These are phyloP conservation scores for Quercus robur DNA, from an alignment of 306 rosid genomes.

Conservation along the genomic window DNA sequence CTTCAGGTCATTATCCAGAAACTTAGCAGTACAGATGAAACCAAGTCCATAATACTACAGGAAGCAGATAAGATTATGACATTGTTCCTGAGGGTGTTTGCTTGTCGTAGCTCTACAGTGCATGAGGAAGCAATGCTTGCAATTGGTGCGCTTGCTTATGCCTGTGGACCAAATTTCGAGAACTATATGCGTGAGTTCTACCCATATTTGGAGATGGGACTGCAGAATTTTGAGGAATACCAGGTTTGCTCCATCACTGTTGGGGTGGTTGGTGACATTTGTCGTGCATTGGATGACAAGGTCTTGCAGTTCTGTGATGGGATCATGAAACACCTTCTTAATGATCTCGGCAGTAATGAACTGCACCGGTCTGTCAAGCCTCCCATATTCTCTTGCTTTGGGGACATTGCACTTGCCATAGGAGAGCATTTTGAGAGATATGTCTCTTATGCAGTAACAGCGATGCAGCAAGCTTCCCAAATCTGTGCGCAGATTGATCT, in stretches of 20 bases:
- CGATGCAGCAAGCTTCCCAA: slow-evolving; percentile 37
- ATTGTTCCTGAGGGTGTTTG: slow-evolving; percentile 38
- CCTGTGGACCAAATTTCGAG: slow-evolving; percentile 28
- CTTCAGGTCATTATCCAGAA: slow-evolving; percentile 41
- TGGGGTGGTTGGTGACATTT: slow-evolving; percentile 39
- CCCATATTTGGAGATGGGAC: slow-evolving; percentile 38
- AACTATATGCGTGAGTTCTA: slow-evolving; percentile 30
- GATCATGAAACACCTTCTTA: slow-evolving; percentile 27
- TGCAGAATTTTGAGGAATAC: slow-evolving; percentile 36
- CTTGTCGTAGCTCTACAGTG: slow-evolving; percentile 40
- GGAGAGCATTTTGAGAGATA: slow-evolving; percentile 40
- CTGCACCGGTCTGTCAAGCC: slow-evolving; percentile 37
- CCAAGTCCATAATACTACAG: slow-evolving; percentile 17
- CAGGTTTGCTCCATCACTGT: slow-evolving; percentile 40
- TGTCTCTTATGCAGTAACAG: slow-evolving; percentile 23
- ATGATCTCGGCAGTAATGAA: slow-evolving; percentile 24
- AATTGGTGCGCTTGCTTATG: slow-evolving; percentile 36
- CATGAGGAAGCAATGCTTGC: slow-evolving; percentile 48
- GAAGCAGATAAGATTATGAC: slow-evolving; percentile 31
- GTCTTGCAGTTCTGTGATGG: slow-evolving; percentile 28
- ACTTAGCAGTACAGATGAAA: slow-evolving; percentile 25
- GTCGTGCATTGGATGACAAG: slow-evolving; percentile 33
- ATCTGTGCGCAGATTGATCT: slow-evolving; percentile 27
- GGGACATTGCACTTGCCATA: slow-evolving; percentile 34
- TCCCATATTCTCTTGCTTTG: slow-evolving; percentile 36